Evolutionary conservation across 2,329 filamentous ascomycete species (phyloP).

Genomic region (Cercospora sp.): DNA sequence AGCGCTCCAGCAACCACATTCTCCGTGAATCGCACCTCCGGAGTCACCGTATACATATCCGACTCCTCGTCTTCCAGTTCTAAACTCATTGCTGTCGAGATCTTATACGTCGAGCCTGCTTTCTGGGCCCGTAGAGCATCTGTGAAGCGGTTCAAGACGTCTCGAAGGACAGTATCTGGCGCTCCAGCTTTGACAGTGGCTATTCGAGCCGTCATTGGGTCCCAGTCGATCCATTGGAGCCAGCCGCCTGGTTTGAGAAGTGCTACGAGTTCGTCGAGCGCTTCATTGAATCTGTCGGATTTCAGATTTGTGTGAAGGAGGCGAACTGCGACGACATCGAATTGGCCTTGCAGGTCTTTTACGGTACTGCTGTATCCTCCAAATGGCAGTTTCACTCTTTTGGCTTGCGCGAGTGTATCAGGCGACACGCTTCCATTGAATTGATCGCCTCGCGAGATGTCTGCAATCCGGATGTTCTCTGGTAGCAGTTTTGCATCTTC

Average conservation of each 20-base stretch:
- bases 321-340: conserved; percentile 25
- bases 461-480: conserved; percentile 11
- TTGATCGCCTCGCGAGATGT: conserved; percentile 14
- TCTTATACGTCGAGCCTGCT: conserved; percentile 25
- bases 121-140: conserved; percentile 18
- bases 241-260: conserved; percentile 28
- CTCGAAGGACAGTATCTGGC: conserved; percentile 18
- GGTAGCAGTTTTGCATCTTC: not conserved
- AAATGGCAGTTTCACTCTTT: not conserved
- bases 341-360: conserved; percentile 12
- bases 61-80: conserved; percentile 20
- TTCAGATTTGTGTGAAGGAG: conserved; percentile 19
- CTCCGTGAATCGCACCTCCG: conserved; percentile 22
- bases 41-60: conserved; percentile 25
- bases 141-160: conserved; percentile 18
- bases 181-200: conserved; percentile 25
- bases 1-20: conserved; percentile 18
- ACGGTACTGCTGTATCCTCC: not conserved
- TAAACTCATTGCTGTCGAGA: conserved; percentile 17
- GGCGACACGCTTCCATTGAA: not conserved
- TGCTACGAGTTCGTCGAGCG: conserved; percentile 18
- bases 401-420: not conserved
- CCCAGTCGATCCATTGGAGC: conserved; percentile 27
- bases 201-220: conserved; percentile 26
- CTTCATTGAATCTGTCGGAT: conserved; percentile 18